phyloP scores from a whole-genome alignment of 2,329 filamentous ascomycete genomes.

The Pseudocercospora vitis region DNA sequence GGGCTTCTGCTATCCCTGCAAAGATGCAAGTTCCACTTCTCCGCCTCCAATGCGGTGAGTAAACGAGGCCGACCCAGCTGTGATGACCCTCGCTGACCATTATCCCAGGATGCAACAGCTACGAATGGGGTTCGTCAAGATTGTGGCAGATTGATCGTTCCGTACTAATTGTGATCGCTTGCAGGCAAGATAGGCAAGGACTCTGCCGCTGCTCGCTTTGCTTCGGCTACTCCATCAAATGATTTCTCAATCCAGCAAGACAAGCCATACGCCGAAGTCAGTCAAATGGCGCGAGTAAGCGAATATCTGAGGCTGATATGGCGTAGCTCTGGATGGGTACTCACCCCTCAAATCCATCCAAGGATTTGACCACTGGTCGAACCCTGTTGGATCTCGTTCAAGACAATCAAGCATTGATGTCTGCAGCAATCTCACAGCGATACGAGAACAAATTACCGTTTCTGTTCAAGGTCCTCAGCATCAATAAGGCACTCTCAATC shows the following conservation, averaged over 20 bases:
- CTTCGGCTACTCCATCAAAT: conserved; percentile 74
- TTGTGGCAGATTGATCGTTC: not conserved
- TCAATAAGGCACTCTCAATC: conserved; percentile 93
- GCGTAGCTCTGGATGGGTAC: conserved; percentile 96
- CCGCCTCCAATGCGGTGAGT: conserved; percentile 72
- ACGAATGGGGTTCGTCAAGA: conserved; percentile 76
- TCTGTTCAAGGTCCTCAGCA: conserved; percentile 95
- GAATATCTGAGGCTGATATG: conserved; percentile 28
- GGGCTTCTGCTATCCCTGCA: too few species aligned
- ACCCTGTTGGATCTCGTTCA: conserved; percentile 83
- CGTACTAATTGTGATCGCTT: conserved; percentile 7
- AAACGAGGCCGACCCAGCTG: not conserved
- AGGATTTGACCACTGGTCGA: conserved; percentile 78
- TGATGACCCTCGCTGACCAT: not conserved
- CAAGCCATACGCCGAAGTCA: conserved; percentile 90
- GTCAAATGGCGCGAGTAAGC: conserved; percentile 24
- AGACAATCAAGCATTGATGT: conserved; percentile 82
- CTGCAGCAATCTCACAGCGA: conserved; percentile 67
- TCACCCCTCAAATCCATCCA: conserved; percentile 92
- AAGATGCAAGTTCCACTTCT: conserved; percentile 77
- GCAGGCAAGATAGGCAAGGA: conserved; percentile 79
- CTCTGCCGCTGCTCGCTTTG: conserved; percentile 86
- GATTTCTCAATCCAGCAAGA: conserved; percentile 77
- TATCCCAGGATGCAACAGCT: conserved; percentile 81
- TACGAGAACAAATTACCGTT: conserved; percentile 82